Evolutionary conservation across 331 rosid species (phyloP).

Genomic region (Malus hybrid): DNA sequence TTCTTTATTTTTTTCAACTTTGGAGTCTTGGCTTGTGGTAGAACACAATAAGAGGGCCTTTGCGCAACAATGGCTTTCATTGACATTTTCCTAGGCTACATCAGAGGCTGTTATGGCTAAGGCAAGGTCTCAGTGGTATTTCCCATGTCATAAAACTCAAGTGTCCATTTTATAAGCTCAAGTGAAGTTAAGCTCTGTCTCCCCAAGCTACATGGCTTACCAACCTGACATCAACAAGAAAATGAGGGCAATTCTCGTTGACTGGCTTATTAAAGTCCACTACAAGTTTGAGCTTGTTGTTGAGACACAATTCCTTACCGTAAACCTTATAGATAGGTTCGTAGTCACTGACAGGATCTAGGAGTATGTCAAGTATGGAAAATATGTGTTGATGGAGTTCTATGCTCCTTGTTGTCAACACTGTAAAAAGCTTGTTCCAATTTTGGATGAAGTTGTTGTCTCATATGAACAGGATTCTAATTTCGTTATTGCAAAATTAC

Average conservation of each 20-base stretch:
- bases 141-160: no score
- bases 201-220: constrained; percentile 40
- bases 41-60: no score
- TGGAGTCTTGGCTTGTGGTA: no score
- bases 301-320: constrained; percentile 62
- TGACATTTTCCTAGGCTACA: no score
- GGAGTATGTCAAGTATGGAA: constrained; percentile 61
- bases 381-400: constrained; percentile 69
- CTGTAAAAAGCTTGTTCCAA: constrained; percentile 78
- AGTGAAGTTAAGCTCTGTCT: constrained; percentile 31
- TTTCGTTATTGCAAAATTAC: constrained; percentile 73
- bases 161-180: no score
- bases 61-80: no score
- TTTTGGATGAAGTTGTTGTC: constrained; percentile 76
- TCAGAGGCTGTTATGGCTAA: no score
- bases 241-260: constrained; percentile 27
- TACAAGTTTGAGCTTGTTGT: constrained; percentile 73
- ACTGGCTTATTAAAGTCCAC: constrained; percentile 83
- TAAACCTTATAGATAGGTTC: constrained; percentile 66
- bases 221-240: constrained; percentile 46
- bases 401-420: constrained; percentile 82
- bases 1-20: no score
- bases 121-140: no score
- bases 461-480: constrained; percentile 53
- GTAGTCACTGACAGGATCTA: constrained; percentile 61